Evolutionary conservation across 306 rosid species (phyloP).

Genomic region (Dalbergia cochinchinensis): DNA sequence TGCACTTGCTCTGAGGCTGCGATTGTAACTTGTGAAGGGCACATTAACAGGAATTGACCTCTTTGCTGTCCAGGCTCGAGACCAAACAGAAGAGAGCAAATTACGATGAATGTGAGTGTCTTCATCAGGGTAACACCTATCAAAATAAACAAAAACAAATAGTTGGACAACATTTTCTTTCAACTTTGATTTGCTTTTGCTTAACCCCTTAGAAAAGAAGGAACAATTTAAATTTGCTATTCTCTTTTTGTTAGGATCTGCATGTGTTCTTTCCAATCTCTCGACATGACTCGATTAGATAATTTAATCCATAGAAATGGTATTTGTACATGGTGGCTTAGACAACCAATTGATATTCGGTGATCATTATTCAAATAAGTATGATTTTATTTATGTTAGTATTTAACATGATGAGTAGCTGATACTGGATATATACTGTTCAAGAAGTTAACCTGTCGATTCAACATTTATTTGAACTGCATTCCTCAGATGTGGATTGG

Average conservation of each 20-base stretch:
- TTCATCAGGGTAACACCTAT: conserved; percentile 81
- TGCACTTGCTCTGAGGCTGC: conserved; percentile 68
- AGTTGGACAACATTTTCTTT: not conserved
- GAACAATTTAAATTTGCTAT: not conserved
- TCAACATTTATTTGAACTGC: too few species aligned
- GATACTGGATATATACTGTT: too few species aligned
- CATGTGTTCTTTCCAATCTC: not conserved
- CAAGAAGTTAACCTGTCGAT: too few species aligned
- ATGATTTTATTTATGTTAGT: too few species aligned
- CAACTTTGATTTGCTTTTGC: conserved; percentile 5
- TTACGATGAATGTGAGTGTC: conserved; percentile 80
- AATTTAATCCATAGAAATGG: too few species aligned
- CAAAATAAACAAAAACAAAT: conserved; percentile 3
- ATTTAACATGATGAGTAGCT: too few species aligned
- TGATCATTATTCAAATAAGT: too few species aligned
- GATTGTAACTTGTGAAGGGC: conserved; percentile 74
- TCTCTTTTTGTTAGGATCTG: not conserved
- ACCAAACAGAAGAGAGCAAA: conserved; percentile 71
- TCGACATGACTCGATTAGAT: not conserved
- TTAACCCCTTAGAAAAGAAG: not conserved
- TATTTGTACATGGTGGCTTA: too few species aligned
- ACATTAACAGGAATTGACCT: conserved; percentile 66
- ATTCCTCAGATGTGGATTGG: too few species aligned
- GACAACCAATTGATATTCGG: too few species aligned
- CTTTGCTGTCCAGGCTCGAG: conserved; percentile 67